Evolutionary conservation across 352 stramenopile genomes (phyloP).

Genomic region (Phytophthora tentaculata): DNA sequence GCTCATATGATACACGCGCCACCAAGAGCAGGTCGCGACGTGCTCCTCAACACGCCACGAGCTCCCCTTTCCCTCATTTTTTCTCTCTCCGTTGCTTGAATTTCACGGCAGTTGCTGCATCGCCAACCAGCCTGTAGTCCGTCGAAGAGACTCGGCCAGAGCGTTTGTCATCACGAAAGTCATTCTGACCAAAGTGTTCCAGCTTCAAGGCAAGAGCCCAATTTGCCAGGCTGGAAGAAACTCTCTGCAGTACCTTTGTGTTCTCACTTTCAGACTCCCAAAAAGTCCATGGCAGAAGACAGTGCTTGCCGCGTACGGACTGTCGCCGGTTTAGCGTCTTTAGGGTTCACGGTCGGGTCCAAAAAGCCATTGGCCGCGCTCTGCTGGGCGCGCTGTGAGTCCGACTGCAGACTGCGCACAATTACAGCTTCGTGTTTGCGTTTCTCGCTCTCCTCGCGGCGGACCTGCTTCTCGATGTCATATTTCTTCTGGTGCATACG

Average conservation of each 20-base stretch:
- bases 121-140: slow-evolving; percentile 25
- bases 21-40: slow-evolving; percentile 7
- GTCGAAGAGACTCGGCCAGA: slow-evolving; percentile 26
- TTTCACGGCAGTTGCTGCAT: slow-evolving; percentile 19
- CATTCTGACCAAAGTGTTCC: slow-evolving; percentile 12
- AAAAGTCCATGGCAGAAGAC: slow-evolving; percentile 88
- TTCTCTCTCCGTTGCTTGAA: slow-evolving; percentile 9
- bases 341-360: slow-evolving; percentile 82
- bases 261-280: slow-evolving; percentile 62
- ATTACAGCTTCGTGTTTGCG: slow-evolving; percentile 87
- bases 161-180: slow-evolving; percentile 11
- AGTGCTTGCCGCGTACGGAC: slow-evolving; percentile 82
- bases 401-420: slow-evolving; percentile 79
- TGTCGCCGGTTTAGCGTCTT: slow-evolving; percentile 75
- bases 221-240: slow-evolving; percentile 9
- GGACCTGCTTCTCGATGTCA: slow-evolving; percentile 86
- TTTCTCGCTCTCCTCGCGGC: slow-evolving; percentile 86
- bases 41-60: slow-evolving; percentile 14
- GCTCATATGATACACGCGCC: slow-evolving; percentile 42
- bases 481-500: slow-evolving; percentile 93
- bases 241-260: slow-evolving; percentile 9
- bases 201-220: slow-evolving; percentile 11
- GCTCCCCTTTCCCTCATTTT: background rate
- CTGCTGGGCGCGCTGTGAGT: slow-evolving; percentile 60
- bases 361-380: slow-evolving; percentile 43